Base-by-base conservation (phyloP, 1,284 basidiomycete species). In the Ustilago tritici region DNA sequence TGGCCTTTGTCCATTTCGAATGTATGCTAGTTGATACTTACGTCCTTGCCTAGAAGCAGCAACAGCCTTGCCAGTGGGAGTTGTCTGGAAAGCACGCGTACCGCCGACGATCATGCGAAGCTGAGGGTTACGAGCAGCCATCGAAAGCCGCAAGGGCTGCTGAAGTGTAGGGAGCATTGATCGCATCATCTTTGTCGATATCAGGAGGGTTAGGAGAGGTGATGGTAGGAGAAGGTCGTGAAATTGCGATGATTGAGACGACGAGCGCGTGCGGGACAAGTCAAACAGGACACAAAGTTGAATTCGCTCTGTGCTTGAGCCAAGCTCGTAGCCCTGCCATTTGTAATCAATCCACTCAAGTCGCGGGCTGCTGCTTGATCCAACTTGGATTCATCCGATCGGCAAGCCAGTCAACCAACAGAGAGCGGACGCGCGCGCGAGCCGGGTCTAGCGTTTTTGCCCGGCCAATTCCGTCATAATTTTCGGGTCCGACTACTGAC, bases 91-190 rank as follows among this genome's bases (percentile, higher is more conserved):
- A 10, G 76, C 67, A 17, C 80, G 69, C 50, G 76, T 75, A 34
- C 80, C 80, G 28, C 67, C 70, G 9, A 73, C 76, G 69, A 82
- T 82, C 58, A 82, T 52, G 43, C 80, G 68, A 9, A 82, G 68
- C 52, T 80, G 79, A 12, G 80, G 80, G 70, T 73, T 78, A 56
- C 69, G 65, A 23, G 78, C 80, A 23, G 65, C 61, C 57, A 70
- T 65, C 47, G 70, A 76, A 52, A 82, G 78, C 71, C 72, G 65
- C 64, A 82, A 76, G 28, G 73, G 73, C 70, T 79, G 74, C 38
- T 73, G 65, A 19, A 78, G 68, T 23, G 76, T 57, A 11, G 72
- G 72, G 23, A 78, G 67, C 66, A 70, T 70, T 32, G 70, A 49
- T 35, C 76, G 76, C 67, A 73, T 74, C 64, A 50, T 50, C 49